A percentile compares a stretch with the other conserved stretches of the same genome.
Evolutionary conservation across 176 grass and related monocot species (phyloP).

Genomic region (Avena insularis): DNA sequence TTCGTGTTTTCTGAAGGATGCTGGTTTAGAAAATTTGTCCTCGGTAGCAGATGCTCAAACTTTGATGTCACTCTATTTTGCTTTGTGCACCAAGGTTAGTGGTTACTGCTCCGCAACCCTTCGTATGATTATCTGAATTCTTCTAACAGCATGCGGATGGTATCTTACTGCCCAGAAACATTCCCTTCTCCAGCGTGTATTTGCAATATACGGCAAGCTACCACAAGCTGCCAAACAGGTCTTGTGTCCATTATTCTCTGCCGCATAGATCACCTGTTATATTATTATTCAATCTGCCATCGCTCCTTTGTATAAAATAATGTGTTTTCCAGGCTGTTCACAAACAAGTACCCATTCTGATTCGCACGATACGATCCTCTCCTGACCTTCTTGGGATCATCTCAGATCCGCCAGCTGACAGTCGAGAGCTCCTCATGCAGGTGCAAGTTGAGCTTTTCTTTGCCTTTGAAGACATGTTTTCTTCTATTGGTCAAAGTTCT

Average conservation of each 20-base stretch:
- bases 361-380: conserved; percentile 84
- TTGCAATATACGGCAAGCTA: conserved; percentile 77
- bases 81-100: conserved; percentile 92
- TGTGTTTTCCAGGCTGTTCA: conserved; percentile 77
- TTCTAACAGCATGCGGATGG: conserved; percentile 43
- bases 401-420: conserved; percentile 79
- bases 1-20: conserved; percentile 62
- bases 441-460: conserved; percentile 51
- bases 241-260: conserved; percentile 25
- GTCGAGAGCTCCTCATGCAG: conserved; percentile 76
- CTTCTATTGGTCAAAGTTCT: conserved; percentile 38
- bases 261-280: conserved; percentile 34
- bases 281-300: conserved; percentile 23
- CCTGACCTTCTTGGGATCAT: conserved; percentile 75
- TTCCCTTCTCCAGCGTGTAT: conserved; percentile 88
- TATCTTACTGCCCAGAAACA: conserved; percentile 74
- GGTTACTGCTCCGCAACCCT: conserved; percentile 46
- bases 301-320: conserved; percentile 14
- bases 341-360: conserved; percentile 80
- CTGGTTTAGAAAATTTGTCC: conserved; percentile 54
- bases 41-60: conserved; percentile 64
- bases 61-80: conserved; percentile 94
- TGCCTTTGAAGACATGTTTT: conserved; percentile 16
- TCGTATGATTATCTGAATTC: conserved; percentile 36
- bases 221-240: conserved; percentile 91